Base-by-base conservation (phyloP, 2,329 filamentous ascomycete species). In the Zymoseptoria brevis region DNA sequence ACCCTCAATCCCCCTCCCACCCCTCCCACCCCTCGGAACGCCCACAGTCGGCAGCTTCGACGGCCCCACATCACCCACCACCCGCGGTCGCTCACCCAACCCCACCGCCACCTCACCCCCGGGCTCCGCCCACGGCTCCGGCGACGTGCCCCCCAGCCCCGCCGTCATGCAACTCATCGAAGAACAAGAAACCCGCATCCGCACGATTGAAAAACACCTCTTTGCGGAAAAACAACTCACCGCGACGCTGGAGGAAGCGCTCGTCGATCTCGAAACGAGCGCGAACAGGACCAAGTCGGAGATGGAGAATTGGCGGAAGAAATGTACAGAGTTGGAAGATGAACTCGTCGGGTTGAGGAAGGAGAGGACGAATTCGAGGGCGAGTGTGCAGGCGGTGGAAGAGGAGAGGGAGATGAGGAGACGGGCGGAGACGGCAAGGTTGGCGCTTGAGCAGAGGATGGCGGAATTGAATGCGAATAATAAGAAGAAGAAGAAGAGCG, bases 211-310 rank as follows among this genome's bases (percentile, higher is more conserved):
- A 80, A 97, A 96, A 79, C 91, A 97, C 71, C 83, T 99, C 22
- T 88, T 89, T 65, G 94, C 94, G 3, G 94, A 99, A 80, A 96
- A 96, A 73, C 93, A 97, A 74, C 86, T 99, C 60, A 99, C 93
- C 0, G 87, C 90, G 53, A 97, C 93, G 1, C 83, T 99, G 48
- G 94, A 99, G 74, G 93, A 97, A 76, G 94, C 94, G 6, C 84
- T 99, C 29, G 93, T 90, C 1, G 94, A 99, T 69, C 84, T 99
- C 45, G 94, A 99, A 76, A 84, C 85, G 58, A 91, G 95, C 68
- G 91, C 89, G 69, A 95, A 93, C 75, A 93, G 93, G 79, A 86
- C 93, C 74, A 96, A 95, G 79, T 79, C 85, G 2, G 94, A 99
- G 74, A 87, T 90, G 73, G 94, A 97, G 56, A 84, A 82, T 30